Conservation (phyloP, 2,329 filamentous ascomycete genomes). For the Aulographum hederae region DNA sequence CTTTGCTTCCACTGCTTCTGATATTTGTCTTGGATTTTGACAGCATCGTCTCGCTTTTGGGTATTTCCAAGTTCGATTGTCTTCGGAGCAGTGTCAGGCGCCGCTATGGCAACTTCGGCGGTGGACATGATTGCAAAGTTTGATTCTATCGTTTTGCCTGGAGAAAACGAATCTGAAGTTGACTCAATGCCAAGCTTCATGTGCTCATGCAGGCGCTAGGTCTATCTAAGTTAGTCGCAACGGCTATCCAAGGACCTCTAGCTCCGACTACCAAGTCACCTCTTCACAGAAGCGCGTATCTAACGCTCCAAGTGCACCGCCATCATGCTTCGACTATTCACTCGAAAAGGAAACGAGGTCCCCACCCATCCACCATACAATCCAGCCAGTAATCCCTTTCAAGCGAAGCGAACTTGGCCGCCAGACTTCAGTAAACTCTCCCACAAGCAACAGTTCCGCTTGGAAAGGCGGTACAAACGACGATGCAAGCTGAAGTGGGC, state of each 20-base stretch:
- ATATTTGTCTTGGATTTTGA: slow-evolving; percentile 79
- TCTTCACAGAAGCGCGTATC: too few species aligned
- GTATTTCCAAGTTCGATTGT: slow-evolving; percentile 31
- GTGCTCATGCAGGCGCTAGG: too few species aligned
- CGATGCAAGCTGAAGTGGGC: slow-evolving; percentile 43
- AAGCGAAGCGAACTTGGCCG: slow-evolving; percentile 57
- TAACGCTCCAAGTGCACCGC: too few species aligned
- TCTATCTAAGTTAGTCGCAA: too few species aligned
- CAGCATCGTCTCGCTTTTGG: slow-evolving; percentile 69
- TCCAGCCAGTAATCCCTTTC: slow-evolving; percentile 38
- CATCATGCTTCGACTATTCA: too few species aligned
- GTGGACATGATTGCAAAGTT: background rate
- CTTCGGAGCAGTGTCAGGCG: background rate
- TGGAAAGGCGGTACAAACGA: slow-evolving; percentile 64
- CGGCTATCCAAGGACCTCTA: too few species aligned
- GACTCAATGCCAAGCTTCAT: too few species aligned
- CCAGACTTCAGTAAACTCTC: slow-evolving; percentile 56
- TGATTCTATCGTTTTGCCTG: too few species aligned
- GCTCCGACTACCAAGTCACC: too few species aligned
- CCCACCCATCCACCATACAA: too few species aligned
- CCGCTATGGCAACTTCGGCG: background rate
- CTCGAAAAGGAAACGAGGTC: too few species aligned
- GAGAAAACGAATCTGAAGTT: too few species aligned
- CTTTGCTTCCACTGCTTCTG: slow-evolving; percentile 67
- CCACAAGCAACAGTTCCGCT: slow-evolving; percentile 54